Evolutionary conservation across 805 yeast species (phyloP).

Genomic region (Suhomyces prunicola): DNA sequence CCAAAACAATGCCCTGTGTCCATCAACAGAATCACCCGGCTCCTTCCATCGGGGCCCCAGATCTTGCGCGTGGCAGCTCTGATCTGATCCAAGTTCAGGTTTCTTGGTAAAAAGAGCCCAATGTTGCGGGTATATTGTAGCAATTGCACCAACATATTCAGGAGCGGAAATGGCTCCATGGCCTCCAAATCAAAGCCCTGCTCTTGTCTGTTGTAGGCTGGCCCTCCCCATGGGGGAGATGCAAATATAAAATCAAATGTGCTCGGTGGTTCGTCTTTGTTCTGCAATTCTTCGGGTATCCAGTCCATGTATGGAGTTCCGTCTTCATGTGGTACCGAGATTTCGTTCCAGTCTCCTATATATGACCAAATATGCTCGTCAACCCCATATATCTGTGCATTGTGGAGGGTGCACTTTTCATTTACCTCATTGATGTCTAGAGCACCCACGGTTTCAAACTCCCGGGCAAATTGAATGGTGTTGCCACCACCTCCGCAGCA

Average conservation of each 20-base stretch:
- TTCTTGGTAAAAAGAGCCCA: conserved; percentile 63
- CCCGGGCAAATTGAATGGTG: conserved; percentile 66
- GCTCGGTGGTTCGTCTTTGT: conserved; percentile 10
- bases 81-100: conserved; percentile 53
- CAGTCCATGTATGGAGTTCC: conserved; percentile 19
- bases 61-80: conserved; percentile 43
- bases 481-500: conserved; percentile 92
- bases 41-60: conserved; percentile 41
- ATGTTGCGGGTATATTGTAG: conserved; percentile 44
- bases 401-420: conserved; percentile 62
- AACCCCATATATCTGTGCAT: conserved; percentile 62
- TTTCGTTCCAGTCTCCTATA: conserved; percentile 48
- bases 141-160: conserved; percentile 43
- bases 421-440: conserved; percentile 60
- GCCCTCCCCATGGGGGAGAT: conserved; percentile 94
- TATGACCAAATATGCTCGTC: conserved; percentile 47
- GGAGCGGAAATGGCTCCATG: conserved; percentile 47
- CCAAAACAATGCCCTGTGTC: conserved; percentile 49
- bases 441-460: conserved; percentile 56
- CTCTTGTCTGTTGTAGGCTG: conserved; percentile 45
- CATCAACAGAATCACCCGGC: conserved; percentile 46
- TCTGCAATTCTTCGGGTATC: conserved; percentile 28
- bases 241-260: conserved; percentile 57
- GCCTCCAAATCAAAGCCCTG: conserved; percentile 44
- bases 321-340: conserved; percentile 19